Percentiles rank a stretch among this genome's conserved stretches.
Conservation (phyloP, 2,329 filamentous ascomycete species). For the Capronia coronata region DNA sequence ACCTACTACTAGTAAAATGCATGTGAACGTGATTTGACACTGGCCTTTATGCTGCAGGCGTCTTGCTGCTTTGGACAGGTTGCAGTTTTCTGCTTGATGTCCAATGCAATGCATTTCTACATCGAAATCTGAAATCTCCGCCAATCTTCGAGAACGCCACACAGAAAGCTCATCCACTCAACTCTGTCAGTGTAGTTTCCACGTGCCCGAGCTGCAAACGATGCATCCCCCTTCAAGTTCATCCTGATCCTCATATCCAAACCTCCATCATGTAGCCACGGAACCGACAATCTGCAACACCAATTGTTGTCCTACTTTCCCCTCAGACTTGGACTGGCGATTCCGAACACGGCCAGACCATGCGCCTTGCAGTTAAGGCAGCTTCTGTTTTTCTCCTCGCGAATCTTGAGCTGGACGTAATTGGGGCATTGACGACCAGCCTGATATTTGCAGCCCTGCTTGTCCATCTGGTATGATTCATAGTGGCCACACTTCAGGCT, state of each 20-base stretch:
- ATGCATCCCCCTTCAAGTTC: neutral
- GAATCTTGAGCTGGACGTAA: conserved; percentile 25
- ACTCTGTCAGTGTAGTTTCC: no score
- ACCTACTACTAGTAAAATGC: no score
- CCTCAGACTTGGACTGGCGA: conserved; percentile 27
- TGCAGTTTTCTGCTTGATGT: no score
- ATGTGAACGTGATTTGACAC: no score
- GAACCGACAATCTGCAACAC: neutral
- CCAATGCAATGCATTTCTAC: no score
- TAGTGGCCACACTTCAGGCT: conserved; percentile 26
- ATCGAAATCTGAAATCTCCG: no score
- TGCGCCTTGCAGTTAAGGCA: conserved; percentile 27
- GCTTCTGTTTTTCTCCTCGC: conserved; percentile 27
- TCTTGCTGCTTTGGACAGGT: no score
- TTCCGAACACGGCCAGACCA: conserved; percentile 23
- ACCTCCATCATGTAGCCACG: neutral
- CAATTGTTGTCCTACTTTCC: conserved; percentile 1
- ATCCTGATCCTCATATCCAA: no score
- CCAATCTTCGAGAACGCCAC: no score
- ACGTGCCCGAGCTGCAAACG: no score
- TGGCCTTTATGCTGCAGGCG: no score
- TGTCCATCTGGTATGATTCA: conserved; percentile 28
- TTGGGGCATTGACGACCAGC: conserved; percentile 23
- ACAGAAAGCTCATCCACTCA: no score
- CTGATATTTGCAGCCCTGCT: conserved; percentile 24